Base-by-base conservation (phyloP, 441 rosid genomes). In the Populus hybrid region DNA sequence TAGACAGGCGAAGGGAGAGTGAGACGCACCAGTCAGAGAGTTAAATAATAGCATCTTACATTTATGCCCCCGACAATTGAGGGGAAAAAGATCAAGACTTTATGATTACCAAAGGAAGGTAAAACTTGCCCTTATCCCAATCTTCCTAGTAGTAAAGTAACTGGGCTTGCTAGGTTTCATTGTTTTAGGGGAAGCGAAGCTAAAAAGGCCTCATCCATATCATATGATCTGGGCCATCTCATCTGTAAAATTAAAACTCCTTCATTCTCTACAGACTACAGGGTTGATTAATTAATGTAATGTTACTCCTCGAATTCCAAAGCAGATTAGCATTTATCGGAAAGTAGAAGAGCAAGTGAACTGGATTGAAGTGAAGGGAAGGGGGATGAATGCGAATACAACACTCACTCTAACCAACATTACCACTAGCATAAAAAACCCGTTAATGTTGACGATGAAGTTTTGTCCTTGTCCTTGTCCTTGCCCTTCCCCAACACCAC, bases 31-130 rank as follows among this genome's bases (percentile, higher is more conserved):
- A 26, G 24, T 8, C 24, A n/a, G 23, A 20, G 63, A 20, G 11
- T n/a, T 59, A n/a, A n/a, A 59, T 8, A 59, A 10, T 14, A 16
- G 5, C 59, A 16, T 16, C 57, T 74, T 74, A 74, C 77, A 35
- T 26, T 74, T 74, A 54, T 74, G 69, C 70, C 77, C 77, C 70
- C 70, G 38, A 63, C 11, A 8, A 38, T 38, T 40, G 5, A 23
- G 59, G 21, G 40, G 42, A 70, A 35, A 11, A 14, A 28, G 59
- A 18, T 35, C 46, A 20, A 57, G 20, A 20, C 64, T 59, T 59
- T 59, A 59, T 40, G 12, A 3, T n/a, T 8, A 59, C 24, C 64
- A 8, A 59, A 59, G 24, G 2, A 57, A 57, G 7, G 18, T 40
- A 40, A 40, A 40, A 57, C 63, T 20, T 5, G 23, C 23, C 63